Evolutionary conservation across 2,329 filamentous ascomycete genomes (phyloP), one percentile per base, ranked within the genome.

Genomic region (Zymoseptoria brevis): DNA sequence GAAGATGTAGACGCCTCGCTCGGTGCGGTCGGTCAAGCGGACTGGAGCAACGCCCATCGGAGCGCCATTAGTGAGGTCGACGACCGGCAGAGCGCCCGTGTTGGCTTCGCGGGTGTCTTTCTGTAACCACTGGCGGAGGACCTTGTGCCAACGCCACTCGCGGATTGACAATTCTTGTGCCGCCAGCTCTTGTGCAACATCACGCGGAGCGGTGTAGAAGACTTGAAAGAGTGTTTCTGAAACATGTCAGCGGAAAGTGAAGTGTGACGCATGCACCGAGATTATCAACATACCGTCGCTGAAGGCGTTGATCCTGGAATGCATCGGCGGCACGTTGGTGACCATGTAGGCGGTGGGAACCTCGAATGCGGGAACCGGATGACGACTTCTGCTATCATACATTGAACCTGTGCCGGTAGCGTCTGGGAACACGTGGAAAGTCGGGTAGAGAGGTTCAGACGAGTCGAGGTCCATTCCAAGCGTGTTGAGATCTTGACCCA

Each of bases 181-280:
- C 5, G 84, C 85, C 52, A 85, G 75, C 68, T 88, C 85, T 68
- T 88, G 85, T 70, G 84, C 77, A 57, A 86, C 80, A 67, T 87
- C 84, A 60, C 83, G 77, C 13, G 85, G 84, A 75, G 83, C 82
- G 62, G 83, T 84, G 73, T 87, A 88, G 77, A 88, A 88, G 60
- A 87, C 86, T 68, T 83, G 85, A 69, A 88, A 86, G 4, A 88
- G 76, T 0, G 85, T 87, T 69, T 88, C 85, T 63, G 50, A 78
- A 45, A 41, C n/a, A n/a, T 11, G 64, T 53, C 41, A 19, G 48
- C 29, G 11, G 24, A 6, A 11, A 22, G 19, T 4, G 21, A 51
- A 35, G 19, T 50, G 6, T 11, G 24, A 35, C 8, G 22, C 48
- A 9, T 21, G 13, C 55, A 45, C 13, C 5, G 35, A 16, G 11